Base-by-base conservation (phyloP, 176 grass and related monocot genomes). In the Rhipidocladum racemiflorum region DNA sequence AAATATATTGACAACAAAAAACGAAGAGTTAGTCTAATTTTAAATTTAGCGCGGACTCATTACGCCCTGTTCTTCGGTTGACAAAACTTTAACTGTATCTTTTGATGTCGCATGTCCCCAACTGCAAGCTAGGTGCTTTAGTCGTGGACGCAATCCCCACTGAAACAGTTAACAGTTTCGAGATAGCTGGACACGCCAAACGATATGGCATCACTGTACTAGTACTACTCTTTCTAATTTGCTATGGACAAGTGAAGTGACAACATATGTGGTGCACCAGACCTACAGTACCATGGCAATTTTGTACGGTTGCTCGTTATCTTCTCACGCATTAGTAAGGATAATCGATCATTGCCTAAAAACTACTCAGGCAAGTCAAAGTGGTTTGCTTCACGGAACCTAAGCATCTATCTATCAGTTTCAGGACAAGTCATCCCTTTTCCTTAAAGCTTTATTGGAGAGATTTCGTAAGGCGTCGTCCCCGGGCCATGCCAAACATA, bases 391-490 rank as follows among this genome's bases (percentile, higher is more conserved):
- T 86, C 73, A 57, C 78, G 73, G 83, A 48, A 82, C 68, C 65
- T 77, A 71, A 50, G 29, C 83, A 80, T 50, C 65, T 12, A 60
- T 67, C 78, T 12, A 60, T 67, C 78, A 11, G 14, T 7, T 32
- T 81, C n/a, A 45, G 80, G 83, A 67, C 77, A 70, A 34, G 57
- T 4, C 72, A 2, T 24, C 81, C 11, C 20, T 75, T 44, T 17
- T 71, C 16, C 9, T 29, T 25, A 40, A 73, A 76, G 50, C 13
- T 62, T 77, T 88, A 46, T n/a, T n/a, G 74, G 45, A 27, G 79
- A 72, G 78, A 72, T 82, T 89, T 78, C 78, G 57, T 32, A 21
- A 6, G 76, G 57, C 83, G 78, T 82, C 83, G 86, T 72, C 78
- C 83, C 28, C 10, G 83, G 83, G 78, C 65, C 78, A 74, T 46